Conservation (phyloP, 2,329 filamentous ascomycete genomes). For the Exophiala aquamarina region DNA sequence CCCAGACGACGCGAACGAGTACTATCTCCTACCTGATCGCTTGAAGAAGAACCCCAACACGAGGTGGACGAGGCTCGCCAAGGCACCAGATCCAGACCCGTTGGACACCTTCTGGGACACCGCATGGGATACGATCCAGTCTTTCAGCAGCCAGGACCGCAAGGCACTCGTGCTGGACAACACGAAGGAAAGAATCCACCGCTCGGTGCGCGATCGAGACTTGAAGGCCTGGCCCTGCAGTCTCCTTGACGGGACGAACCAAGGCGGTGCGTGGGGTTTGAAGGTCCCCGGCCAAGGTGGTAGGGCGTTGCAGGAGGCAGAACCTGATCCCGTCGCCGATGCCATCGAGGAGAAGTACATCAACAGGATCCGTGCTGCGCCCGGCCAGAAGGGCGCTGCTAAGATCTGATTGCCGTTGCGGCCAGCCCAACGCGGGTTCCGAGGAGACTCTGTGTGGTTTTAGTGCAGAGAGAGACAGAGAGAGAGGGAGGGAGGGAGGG, state of each 20-base stretch:
- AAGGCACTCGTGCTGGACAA: slow-evolving; percentile 12
- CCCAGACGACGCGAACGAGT: slow-evolving; percentile 10
- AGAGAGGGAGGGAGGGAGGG: no score
- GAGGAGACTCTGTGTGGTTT: no score
- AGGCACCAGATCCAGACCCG: slow-evolving; percentile 4
- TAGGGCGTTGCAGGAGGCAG: slow-evolving; percentile 8
- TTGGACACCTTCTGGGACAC: slow-evolving; percentile 1
- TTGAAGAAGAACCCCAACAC: slow-evolving; percentile 12
- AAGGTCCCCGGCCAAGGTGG: neutral
- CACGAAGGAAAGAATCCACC: slow-evolving; percentile 14
- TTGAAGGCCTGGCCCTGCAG: slow-evolving; percentile 8
- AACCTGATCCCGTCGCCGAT: slow-evolving; percentile 12
- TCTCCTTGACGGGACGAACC: slow-evolving; percentile 6
- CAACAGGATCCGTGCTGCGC: slow-evolving; percentile 9
- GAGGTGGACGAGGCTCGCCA: slow-evolving; percentile 6
- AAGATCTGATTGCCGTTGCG: slow-evolving; percentile 27
- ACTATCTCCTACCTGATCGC: slow-evolving; percentile 16
- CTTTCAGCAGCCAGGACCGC: slow-evolving; percentile 8
- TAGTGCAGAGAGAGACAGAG: no score
- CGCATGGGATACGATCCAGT: neutral
- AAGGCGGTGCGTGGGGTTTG: slow-evolving; percentile 2
- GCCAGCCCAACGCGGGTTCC: no score
- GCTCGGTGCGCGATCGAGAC: slow-evolving; percentile 16
- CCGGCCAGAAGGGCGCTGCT: slow-evolving; percentile 14
- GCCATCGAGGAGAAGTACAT: slow-evolving; percentile 18